Evolutionary conservation across 768 basidiomycete genomes (phyloP).

Genomic region (Candolleomyces eurysporus): DNA sequence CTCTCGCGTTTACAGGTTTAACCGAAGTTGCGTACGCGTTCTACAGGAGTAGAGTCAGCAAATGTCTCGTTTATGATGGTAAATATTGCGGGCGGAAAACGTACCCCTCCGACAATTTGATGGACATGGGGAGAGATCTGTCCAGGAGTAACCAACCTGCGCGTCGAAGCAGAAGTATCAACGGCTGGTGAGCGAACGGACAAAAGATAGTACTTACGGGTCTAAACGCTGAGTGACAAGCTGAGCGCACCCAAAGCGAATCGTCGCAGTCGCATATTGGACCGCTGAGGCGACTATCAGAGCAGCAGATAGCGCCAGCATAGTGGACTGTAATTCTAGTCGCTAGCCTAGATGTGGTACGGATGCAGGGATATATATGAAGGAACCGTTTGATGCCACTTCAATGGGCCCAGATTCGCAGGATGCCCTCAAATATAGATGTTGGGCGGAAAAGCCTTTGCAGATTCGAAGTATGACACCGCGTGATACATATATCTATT

Average conservation of each 20-base stretch:
- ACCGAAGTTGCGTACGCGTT: background rate
- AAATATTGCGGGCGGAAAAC: background rate
- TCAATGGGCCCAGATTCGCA: background rate
- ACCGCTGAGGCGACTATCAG: background rate
- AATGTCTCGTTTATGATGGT: background rate
- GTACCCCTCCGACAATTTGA: constrained; percentile 4
- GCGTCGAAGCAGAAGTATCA: background rate
- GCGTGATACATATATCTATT: background rate
- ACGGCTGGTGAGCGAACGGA: background rate
- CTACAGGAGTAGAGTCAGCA: background rate
- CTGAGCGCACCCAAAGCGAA: constrained; percentile 10
- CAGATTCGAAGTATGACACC: constrained; percentile 1
- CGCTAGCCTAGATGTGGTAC: background rate
- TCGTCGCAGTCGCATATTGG: constrained; percentile 3
- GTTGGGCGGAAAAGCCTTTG: constrained; percentile 1
- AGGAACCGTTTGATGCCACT: background rate
- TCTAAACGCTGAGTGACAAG: constrained; percentile 10
- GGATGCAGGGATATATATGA: background rate
- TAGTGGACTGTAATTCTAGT: background rate
- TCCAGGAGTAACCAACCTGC: constrained; percentile 2
- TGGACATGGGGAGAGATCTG: constrained; percentile 1
- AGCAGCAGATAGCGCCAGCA: background rate
- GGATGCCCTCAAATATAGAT: background rate
- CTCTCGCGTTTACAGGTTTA: background rate
- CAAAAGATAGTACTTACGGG: constrained; percentile 2